These are phyloP conservation scores for Monilinia fructicola DNA, from an alignment of 2,329 filamentous ascomycete species.

Conservation along the genomic window DNA sequence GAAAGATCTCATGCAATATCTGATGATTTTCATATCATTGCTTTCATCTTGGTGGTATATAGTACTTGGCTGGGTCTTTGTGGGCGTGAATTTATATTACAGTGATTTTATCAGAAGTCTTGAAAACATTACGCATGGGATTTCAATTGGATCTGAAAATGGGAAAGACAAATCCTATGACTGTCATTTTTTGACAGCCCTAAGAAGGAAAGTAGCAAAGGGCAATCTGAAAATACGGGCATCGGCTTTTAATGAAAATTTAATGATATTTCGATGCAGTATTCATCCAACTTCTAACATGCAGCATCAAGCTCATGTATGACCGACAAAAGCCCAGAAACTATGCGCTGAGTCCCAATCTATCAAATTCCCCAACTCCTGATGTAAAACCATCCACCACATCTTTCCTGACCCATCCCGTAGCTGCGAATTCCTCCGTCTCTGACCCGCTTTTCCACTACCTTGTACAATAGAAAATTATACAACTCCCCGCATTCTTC, in stretches of 20 bases:
- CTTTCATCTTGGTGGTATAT: not conserved
- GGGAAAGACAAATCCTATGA: no score
- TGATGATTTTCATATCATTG: not conserved
- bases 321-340: not conserved
- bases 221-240: not conserved
- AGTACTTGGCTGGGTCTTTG: not conserved
- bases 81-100: slow-evolving; percentile 2
- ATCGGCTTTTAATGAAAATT: not conserved
- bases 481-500: not conserved
- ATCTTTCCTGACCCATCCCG: not conserved
- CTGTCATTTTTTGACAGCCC: not conserved
- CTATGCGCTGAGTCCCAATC: not conserved
- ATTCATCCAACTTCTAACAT: slow-evolving; percentile 5
- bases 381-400: not conserved
- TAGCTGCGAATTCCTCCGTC: not conserved
- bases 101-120: not conserved
- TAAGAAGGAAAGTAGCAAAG: not conserved
- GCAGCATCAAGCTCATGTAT: not conserved
- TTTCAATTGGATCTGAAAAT: not conserved
- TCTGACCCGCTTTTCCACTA: not conserved
- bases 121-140: not conserved
- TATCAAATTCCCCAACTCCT: not conserved
- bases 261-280: not conserved
- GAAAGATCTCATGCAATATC: not conserved
- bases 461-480: not conserved